Conservation (phyloP, 2,329 filamentous ascomycete species). For the Escovopsis sp. region DNA sequence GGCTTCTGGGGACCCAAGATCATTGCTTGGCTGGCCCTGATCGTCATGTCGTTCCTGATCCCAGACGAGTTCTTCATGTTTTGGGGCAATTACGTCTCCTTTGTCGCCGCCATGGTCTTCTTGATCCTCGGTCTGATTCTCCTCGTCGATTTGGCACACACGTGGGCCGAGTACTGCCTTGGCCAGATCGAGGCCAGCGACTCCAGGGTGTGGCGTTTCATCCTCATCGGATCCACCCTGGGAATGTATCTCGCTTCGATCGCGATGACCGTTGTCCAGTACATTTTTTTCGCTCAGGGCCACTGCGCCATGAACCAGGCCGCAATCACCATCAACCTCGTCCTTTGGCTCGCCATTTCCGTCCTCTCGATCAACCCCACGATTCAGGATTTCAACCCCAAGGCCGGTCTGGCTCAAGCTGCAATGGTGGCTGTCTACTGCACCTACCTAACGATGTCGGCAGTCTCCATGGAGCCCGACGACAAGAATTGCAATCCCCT, state of each 20-base stretch:
- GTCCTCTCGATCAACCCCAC: constrained; percentile 77
- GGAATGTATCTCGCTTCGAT: constrained; percentile 86
- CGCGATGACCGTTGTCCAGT: constrained; percentile 92
- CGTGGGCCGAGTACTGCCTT: constrained; percentile 93
- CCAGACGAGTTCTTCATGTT: constrained; percentile 89
- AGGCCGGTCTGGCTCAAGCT: constrained; percentile 89
- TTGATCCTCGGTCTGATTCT: constrained; percentile 83
- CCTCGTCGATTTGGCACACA: constrained; percentile 87
- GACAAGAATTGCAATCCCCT: constrained; percentile 88
- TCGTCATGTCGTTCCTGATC: constrained; percentile 89
- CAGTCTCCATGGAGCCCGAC: constrained; percentile 96
- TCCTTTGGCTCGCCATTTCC: constrained; percentile 69
- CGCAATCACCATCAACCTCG: constrained; percentile 83
- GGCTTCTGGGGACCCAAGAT: constrained; percentile 99
- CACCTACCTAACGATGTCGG: constrained; percentile 96
- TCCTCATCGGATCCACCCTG: constrained; percentile 83
- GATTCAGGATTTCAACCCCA: constrained; percentile 82
- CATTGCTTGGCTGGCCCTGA: constrained; percentile 70
- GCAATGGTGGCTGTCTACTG: constrained; percentile 97
- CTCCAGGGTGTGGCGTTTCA: constrained; percentile 66
- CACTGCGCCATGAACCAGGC: constrained; percentile 93
- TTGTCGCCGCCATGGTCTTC: constrained; percentile 82
- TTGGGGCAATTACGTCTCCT: constrained; percentile 89
- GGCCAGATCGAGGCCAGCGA: constrained; percentile 84
- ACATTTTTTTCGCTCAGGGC: constrained; percentile 77